Percentiles rank a stretch among this genome's conserved stretches.
Conservation (phyloP, 2,329 filamentous ascomycete genomes). For the Mycosphaerella arachidis region DNA sequence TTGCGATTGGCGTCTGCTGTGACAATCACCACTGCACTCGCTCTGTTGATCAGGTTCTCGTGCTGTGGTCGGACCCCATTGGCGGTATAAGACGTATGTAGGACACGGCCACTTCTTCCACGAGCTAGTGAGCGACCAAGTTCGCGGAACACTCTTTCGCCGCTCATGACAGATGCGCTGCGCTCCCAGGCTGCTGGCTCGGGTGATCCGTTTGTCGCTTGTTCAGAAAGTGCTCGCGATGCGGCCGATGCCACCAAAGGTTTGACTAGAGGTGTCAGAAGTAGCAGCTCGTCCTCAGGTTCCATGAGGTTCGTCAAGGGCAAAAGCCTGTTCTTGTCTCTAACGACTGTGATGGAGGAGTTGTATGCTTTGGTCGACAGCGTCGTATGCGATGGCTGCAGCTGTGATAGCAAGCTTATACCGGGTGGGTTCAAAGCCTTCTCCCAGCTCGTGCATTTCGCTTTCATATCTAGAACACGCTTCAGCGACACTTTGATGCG, state of each 20-base stretch:
- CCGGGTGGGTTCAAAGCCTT: slow-evolving; percentile 85
- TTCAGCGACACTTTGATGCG: slow-evolving; percentile 75
- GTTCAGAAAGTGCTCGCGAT: slow-evolving; percentile 63
- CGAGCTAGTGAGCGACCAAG: slow-evolving; percentile 82
- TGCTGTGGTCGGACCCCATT: slow-evolving; percentile 90
- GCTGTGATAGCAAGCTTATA: slow-evolving; percentile 67
- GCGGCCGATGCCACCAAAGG: slow-evolving; percentile 85
- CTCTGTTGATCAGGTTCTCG: slow-evolving; percentile 84
- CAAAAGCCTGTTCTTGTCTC: slow-evolving; percentile 79
- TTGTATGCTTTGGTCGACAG: slow-evolving; percentile 86
- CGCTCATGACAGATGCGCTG: slow-evolving; percentile 71
- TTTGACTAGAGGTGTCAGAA: slow-evolving; percentile 85
- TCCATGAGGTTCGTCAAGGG: slow-evolving; percentile 79
- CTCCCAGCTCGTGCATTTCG: slow-evolving; percentile 82
- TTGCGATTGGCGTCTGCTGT: slow-evolving; percentile 94
- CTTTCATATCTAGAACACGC: slow-evolving; percentile 75
- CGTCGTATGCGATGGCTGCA: slow-evolving; percentile 76
- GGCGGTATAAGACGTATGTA: slow-evolving; percentile 92
- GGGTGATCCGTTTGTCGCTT: slow-evolving; percentile 53
- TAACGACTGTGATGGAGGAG: slow-evolving; percentile 84
- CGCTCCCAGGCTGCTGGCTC: slow-evolving; percentile 55
- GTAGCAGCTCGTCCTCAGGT: slow-evolving; percentile 78
- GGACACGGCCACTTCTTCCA: slow-evolving; percentile 75
- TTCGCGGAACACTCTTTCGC: slow-evolving; percentile 87
- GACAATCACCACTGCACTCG: slow-evolving; percentile 81